phyloP scores from a whole-genome alignment of 441 rosid species.

The Geranium incanum region DNA sequence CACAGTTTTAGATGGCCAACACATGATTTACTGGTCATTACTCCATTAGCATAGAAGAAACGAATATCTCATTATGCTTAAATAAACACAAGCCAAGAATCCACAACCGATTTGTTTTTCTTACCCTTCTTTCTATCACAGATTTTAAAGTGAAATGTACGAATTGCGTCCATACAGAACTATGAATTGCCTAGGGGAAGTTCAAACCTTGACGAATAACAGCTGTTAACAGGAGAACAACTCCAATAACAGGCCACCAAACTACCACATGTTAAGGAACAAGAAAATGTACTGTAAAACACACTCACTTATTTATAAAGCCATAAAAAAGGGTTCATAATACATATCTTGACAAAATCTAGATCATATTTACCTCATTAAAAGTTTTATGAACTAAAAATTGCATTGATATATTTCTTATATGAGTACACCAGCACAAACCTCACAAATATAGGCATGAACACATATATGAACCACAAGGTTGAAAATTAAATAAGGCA shows the following conservation, averaged over 20 bases:
- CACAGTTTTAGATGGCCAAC: background rate
- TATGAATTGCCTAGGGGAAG: constrained; percentile 18
- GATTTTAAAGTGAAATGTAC: constrained; percentile 15
- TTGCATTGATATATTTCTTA: constrained; percentile 4
- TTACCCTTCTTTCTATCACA: constrained; percentile 7
- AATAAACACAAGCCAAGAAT: constrained; percentile 1
- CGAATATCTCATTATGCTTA: background rate
- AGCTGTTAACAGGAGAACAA: constrained; percentile 25
- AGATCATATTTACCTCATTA: background rate
- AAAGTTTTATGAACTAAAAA: constrained; percentile 1
- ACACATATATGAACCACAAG: background rate
- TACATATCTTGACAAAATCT: background rate
- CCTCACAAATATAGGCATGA: constrained; percentile 10
- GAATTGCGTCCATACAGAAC: constrained; percentile 22
- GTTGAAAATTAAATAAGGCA: background rate
- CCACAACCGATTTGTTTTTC: constrained; percentile 8
- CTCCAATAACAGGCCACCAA: constrained; percentile 22
- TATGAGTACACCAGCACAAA: background rate
- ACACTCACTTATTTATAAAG: constrained; percentile 7
- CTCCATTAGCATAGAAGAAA: constrained; percentile 9
- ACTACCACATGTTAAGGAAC: constrained; percentile 39
- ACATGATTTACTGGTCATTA: background rate
- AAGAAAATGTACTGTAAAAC: constrained; percentile 15
- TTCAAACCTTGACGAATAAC: constrained; percentile 26
- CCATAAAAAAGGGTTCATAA: constrained; percentile 2